These are phyloP conservation scores for Amyloporia xantha DNA, from an alignment of 768 basidiomycete genomes.

Conservation along the genomic window DNA sequence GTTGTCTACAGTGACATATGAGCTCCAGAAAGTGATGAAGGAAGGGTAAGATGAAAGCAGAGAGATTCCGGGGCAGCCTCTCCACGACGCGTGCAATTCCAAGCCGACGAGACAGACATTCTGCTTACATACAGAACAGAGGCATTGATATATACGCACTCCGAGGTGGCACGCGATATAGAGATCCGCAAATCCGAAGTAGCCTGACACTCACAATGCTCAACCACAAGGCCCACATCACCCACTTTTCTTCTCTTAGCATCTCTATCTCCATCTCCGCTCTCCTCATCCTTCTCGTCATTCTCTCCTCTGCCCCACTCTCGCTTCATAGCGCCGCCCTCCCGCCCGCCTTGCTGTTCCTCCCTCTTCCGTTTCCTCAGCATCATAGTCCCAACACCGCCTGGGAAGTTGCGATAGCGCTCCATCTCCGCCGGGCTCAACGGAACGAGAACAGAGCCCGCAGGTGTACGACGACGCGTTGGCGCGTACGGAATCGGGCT, in stretches of 20 bases:
- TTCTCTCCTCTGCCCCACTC: constrained; percentile 14
- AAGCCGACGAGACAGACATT: too few relatives aligned
- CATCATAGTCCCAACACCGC: constrained; percentile 48
- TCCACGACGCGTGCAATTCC: too few relatives aligned
- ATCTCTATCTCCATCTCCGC: constrained; percentile 25
- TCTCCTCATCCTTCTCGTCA: constrained; percentile 11
- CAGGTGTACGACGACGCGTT: constrained; percentile 49
- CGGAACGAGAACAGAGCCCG: constrained; percentile 56
- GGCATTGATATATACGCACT: too few relatives aligned
- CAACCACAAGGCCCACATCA: constrained; percentile 67
- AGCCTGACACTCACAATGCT: constrained; percentile 59
- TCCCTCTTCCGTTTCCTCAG: constrained; percentile 50
- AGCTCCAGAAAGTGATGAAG: background rate
- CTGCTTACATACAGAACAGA: too few relatives aligned
- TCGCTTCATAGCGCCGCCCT: background rate
- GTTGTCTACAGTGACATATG: constrained; percentile 63
- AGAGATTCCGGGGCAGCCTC: background rate
- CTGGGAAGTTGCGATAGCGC: constrained; percentile 43
- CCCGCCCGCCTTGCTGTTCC: background rate
- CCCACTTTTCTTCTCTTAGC: constrained; percentile 46
- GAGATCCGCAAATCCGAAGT: background rate
- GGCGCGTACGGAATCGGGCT: constrained; percentile 56
- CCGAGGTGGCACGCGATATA: too few relatives aligned
- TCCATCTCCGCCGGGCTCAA: constrained; percentile 59
- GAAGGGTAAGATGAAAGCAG: background rate